Base-by-base conservation (phyloP, 2,329 filamentous ascomycete genomes). In the Trichothecium sympodiale region DNA sequence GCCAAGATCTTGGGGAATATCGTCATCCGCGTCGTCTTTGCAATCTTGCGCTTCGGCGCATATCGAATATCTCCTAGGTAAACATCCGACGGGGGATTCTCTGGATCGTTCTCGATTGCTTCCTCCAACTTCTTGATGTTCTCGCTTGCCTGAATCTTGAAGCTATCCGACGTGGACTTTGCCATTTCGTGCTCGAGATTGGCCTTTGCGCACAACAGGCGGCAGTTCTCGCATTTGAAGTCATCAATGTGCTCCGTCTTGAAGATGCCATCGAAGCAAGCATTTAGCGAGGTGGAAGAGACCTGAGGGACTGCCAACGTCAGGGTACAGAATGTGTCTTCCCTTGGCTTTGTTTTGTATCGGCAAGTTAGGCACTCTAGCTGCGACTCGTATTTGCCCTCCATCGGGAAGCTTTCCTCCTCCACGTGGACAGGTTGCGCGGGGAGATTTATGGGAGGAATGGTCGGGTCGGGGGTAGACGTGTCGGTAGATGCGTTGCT, bases 191-290 rank as follows among this genome's bases (percentile, higher is more conserved):
- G 61, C 42, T 74, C 64, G 43, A 85, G 73, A 34, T 70, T 59
- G 20, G 77, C 65, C 36, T 84, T 62, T 4, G 87, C 87, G 55
- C 94, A 83, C 30, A 84, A 60, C n/a, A 98, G 67, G 16, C 87
- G 77, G 53, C 91, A 98, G 59, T 79, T 83, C 49, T 95, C 91
- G 61, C 91, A 98, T 47, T 84, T 88, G 66, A 93, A 98, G 54
- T 94, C 91, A 43, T 96, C 89, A 45, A 98, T 95, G 54, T 87
- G 82, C 57, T 98, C 91, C 1, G 85, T 86, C 60, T 94, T 94
- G 46, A 98, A 80, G 58, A 95, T 80, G 29, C 83, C 83, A 50
- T 98, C 91, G 48, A 98, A 91, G 57, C 91, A 98, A 8, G 78
- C 70, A 51, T 82, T 87, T 13, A 98, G 69, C 0, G 85, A 81